Base-by-base conservation (phyloP, 75 land plant genomes). In the Picea sitchensis region DNA sequence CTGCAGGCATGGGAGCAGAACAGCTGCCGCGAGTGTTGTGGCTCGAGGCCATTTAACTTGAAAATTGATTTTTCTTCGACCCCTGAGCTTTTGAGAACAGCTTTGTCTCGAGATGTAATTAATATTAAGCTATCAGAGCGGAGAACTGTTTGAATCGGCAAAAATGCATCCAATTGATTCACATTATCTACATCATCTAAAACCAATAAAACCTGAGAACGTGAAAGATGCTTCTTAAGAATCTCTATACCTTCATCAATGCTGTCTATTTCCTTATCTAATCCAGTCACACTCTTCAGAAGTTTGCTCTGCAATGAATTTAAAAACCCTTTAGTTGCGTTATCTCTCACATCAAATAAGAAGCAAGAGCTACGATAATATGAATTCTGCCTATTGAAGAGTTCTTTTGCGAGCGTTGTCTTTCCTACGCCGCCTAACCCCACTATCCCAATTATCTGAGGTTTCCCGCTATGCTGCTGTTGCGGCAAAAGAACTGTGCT, bases 141-240 rank as follows among this genome's bases (percentile, higher is more conserved):
- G 47, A 61, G 54, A 51, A n/a, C 31, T 20, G 17, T 18, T 20
- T 30, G 21, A 20, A 15, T n/a, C 4, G 14, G 32, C 21, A 69
- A 34, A 2, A 81, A 73, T 47, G 34, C 60, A 8, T 81, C 71
- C 14, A 81, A 77, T 18, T 77, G 68, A 38, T 47, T 20, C 61
- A 12, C 18, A 31, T 81, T 32, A 31, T 81, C 83, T 11, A 81
- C 67, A 65, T 81, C 81, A 63, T 81, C 83, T 12, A 81, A 44
- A 38, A 69, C 47, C 47, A 69, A n/a, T 17, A 69, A 44, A 17
- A 44, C 73, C 36, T 69, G 36, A 69, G 51, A 36, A 69, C 44
- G 17, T 34, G 38, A 1, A 17, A 5, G 18, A 36, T 69, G 47
- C 17, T 17, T 44, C 47, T 36, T 69, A 15, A 38, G 15, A n/a